Evolutionary conservation across 805 yeast species (phyloP).

Genomic region (Blastobotrys robertii): DNA sequence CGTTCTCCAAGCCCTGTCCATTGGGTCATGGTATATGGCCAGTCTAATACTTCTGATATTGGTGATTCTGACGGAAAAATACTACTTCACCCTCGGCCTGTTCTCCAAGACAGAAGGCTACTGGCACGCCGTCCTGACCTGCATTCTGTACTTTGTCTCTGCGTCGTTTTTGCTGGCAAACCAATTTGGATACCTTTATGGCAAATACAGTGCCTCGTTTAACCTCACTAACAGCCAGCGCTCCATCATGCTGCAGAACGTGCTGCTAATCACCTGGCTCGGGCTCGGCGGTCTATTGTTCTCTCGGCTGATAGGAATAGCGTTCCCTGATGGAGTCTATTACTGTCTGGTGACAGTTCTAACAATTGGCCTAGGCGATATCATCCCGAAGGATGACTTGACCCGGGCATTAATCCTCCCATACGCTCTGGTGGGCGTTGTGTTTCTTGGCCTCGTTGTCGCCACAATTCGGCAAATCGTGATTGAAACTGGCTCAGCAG

Average conservation of each 20-base stretch:
- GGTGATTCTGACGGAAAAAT: slow-evolving; percentile 31
- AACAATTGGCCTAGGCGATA: slow-evolving; percentile 78
- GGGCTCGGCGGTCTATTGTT: slow-evolving; percentile 60
- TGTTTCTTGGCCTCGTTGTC: slow-evolving; percentile 64
- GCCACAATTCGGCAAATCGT: slow-evolving; percentile 61
- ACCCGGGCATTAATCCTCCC: slow-evolving; percentile 50
- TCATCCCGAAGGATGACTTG: slow-evolving; percentile 43
- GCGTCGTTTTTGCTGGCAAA: slow-evolving; percentile 44
- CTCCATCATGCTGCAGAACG: slow-evolving; percentile 61
- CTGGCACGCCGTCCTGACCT: slow-evolving; percentile 68
- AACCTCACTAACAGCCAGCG: slow-evolving; percentile 61
- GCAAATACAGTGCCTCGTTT: slow-evolving; percentile 61
- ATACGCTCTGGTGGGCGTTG: slow-evolving; percentile 60
- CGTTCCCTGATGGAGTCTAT: slow-evolving; percentile 61
- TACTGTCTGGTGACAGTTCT: slow-evolving; percentile 63
- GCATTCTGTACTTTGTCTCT: slow-evolving; percentile 50
- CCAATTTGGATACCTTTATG: slow-evolving; percentile 47
- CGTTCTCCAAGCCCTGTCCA: slow-evolving; percentile 53
- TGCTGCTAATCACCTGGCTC: slow-evolving; percentile 59
- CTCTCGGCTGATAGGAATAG: slow-evolving; percentile 34
- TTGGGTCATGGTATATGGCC: slow-evolving; percentile 57
- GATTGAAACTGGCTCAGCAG: slow-evolving; percentile 49
- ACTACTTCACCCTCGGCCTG: slow-evolving; percentile 10
- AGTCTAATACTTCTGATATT: slow-evolving; percentile 42
- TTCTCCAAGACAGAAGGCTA: slow-evolving; percentile 49